Evolutionary conservation across 2,329 filamentous ascomycete genomes (phyloP), one percentile per base, ranked within the genome.

Genomic region (Sporothrix dimorphospora): DNA sequence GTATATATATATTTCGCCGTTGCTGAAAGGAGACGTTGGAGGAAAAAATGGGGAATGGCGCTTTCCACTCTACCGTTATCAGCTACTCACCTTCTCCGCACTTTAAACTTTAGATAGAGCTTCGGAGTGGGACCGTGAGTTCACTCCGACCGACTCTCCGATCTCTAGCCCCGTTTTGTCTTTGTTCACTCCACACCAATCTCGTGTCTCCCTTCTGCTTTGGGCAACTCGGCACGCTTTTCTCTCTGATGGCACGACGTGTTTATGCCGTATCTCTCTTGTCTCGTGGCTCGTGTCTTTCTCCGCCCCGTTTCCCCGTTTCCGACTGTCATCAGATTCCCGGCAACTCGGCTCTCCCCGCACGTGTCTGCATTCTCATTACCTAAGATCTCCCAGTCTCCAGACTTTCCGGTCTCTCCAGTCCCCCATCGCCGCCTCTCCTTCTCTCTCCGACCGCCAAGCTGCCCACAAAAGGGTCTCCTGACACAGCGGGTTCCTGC

Each of bases 91-190:
- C 14, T 16, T 45, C 59, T 65, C 59, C 59, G 59, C 59, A 65
- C 59, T 65, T 11, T 59, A 34, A 19, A 19, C 27, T 63, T 30
- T 40, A 11, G 63, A 66, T 66, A 66, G 63, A 42, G 63, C 59
- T 45, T 66, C 63, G 63, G 63, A 49, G 61, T 49, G 59, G 24
- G 42, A 42, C 42, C 24, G 34, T 24, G 38, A 14, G 8, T 14
- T 4, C n/a, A 65, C 63, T 47, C 63, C 63, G 63, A 47, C 8
- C 0, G 24, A 49, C 63, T 66, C 63, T 66, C 63, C 63, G 63
- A 66, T 7, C 21, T 7, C 6, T 49, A 49, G 63, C 24, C 19
- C 53, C 27, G 24, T 34, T 57, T 57, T 57, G 53, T 34, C 5
- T 47, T 47, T 45, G 34, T 24, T 9, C 9, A 12, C 19, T n/a